Evolutionary conservation across 225 moss, liverwort and hornwort genomes (phyloP), one percentile per base, ranked within the genome.

Genomic region (Bryum argenteum): DNA sequence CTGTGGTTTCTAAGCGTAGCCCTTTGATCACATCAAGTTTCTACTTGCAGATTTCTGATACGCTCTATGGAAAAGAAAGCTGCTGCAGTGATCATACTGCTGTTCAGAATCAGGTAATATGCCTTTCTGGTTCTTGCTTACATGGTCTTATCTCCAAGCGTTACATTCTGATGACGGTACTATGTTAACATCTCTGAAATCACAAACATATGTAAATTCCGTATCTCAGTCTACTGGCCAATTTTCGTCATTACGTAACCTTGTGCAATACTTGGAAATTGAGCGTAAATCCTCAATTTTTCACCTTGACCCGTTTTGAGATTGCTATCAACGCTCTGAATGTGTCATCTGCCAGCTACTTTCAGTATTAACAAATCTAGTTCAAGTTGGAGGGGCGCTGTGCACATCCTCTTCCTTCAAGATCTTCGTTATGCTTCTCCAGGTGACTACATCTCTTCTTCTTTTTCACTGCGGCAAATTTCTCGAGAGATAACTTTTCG

Each of bases 281-380:
- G 20, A 56, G 40, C 54, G 8, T 63, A 2, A 33, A 21, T 19
- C 50, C 8, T 62, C 16, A 10, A 10, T 71, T 21, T 24, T 6
- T 20, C 20, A 24, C 6, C 24, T 61, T 11, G 10, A 63, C 37
- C 53, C 14, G 41, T 42, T 42, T 8, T 28, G 4, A 54, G 21
- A 61, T 56, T 75, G 13, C 26, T 28, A 42, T 11, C 48, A 55
- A 60, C 23, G 55, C 48, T 65, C 5, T 65, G 45, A 48, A 65
- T 58, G 12, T 70, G 62, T 6, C 44, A 66, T 76, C 41, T 88
- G 77, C 69, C 93, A 96, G 95, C 91, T 96, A 54, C 83, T 96
- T 75, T 80, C 91, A 55, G 93, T 93, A 68, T 7, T 96, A 61
- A 87, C 79, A 39, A 96, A 93, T 76, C 78, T 96, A 21, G 77